A percentile compares a stretch with the other conserved stretches of the same genome.
phyloP scores from a whole-genome alignment of 768 basidiomycete species.

The Amanita polypyramis region DNA sequence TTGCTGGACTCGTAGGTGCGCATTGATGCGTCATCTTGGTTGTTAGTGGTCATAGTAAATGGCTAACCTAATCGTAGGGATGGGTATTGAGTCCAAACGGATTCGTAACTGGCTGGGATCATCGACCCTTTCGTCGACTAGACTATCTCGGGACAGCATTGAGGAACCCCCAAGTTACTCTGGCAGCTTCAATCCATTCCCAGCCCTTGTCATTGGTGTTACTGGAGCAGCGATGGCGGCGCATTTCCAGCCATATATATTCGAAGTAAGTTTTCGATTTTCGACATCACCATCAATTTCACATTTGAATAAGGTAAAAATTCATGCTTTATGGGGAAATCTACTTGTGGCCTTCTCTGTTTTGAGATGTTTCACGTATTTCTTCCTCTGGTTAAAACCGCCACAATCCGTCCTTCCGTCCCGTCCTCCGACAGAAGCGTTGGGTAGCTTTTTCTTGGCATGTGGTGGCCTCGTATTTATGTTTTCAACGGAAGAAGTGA shows the following conservation, averaged over 20 bases:
- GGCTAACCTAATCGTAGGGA: slow-evolving; percentile 20
- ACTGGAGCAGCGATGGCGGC: slow-evolving; percentile 92
- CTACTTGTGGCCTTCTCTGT: slow-evolving; percentile 71
- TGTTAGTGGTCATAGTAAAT: not conserved
- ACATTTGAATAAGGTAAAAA: slow-evolving; percentile 49
- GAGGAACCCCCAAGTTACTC: slow-evolving; percentile 65
- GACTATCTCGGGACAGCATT: slow-evolving; percentile 30
- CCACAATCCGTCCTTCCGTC: slow-evolving; percentile 80
- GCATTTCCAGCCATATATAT: slow-evolving; percentile 84
- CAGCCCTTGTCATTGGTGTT: slow-evolving; percentile 87
- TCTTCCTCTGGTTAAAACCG: slow-evolving; percentile 86
- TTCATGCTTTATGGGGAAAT: slow-evolving; percentile 88
- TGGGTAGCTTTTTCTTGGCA: slow-evolving; percentile 80
- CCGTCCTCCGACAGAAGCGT: slow-evolving; percentile 86
- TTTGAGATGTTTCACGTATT: slow-evolving; percentile 82
- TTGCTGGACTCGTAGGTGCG: slow-evolving; percentile 71
- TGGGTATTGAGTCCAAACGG: slow-evolving; percentile 75
- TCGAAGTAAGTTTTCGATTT: slow-evolving; percentile 42
- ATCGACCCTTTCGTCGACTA: slow-evolving; percentile 30
- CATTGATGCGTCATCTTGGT: not conserved
- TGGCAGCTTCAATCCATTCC: slow-evolving; percentile 84
- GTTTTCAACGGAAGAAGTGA: slow-evolving; percentile 82
- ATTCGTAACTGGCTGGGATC: slow-evolving; percentile 67
- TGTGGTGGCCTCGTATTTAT: slow-evolving; percentile 88
- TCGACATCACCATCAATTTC: not conserved